These are phyloP conservation scores for Diddensiella santjacobensis DNA, from an alignment of 805 yeast genomes.

Conservation along the genomic window DNA sequence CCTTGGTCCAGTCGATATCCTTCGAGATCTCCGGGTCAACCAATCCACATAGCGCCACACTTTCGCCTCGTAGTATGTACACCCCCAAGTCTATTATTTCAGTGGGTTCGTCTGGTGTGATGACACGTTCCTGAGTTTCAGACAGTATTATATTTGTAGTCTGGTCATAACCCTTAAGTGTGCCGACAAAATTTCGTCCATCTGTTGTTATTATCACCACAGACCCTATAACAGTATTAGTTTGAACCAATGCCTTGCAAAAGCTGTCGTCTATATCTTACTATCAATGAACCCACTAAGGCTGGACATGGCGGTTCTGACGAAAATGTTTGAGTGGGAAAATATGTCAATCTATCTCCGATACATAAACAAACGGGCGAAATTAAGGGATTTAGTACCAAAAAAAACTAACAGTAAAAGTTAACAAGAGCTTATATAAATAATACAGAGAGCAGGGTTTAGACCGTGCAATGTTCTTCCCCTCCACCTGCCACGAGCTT, in stretches of 20 bases:
- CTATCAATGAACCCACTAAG: conserved; percentile 15
- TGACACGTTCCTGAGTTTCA: conserved; percentile 29
- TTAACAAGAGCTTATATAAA: conserved; percentile 1
- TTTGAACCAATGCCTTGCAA: not conserved
- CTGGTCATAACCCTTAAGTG: conserved; percentile 36
- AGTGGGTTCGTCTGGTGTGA: conserved; percentile 26
- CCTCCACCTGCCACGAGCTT: conserved; percentile 41
- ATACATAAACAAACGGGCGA: not conserved
- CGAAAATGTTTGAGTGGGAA: too few species aligned
- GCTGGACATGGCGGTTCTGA: conserved; percentile 9
- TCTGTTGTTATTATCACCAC: conserved; percentile 34
- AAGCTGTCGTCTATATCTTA: not conserved
- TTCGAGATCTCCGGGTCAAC: conserved; percentile 32
- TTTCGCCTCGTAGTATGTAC: conserved; percentile 36
- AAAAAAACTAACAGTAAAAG: not conserved
- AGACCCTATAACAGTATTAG: conserved; percentile 16
- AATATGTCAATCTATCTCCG: too few species aligned
- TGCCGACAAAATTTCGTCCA: conserved; percentile 33
- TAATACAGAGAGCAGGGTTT: conserved; percentile 5
- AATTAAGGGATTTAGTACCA: not conserved
- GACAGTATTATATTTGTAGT: conserved; percentile 34
- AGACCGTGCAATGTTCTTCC: conserved; percentile 48
- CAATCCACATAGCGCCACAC: conserved; percentile 33
- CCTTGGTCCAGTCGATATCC: conserved; percentile 33
- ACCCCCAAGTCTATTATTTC: conserved; percentile 31